A percentile compares a stretch with the other conserved stretches of the same genome.
These are phyloP conservation scores for Lecanosticta acicola DNA, from an alignment of 2,329 filamentous ascomycete species.

Conservation along the genomic window DNA sequence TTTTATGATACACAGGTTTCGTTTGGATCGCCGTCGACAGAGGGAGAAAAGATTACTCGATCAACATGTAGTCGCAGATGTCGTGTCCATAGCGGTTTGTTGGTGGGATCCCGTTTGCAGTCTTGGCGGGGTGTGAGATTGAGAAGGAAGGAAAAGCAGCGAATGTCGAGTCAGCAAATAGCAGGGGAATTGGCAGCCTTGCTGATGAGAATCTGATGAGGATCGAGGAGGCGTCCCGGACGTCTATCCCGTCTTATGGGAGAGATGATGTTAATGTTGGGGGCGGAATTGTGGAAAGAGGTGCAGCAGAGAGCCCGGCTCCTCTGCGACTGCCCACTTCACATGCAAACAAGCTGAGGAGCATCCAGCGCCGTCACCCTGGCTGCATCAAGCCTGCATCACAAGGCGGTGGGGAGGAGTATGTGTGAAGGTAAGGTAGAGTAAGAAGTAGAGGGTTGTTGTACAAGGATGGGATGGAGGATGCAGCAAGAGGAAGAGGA, in stretches of 20 bases:
- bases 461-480: too few species aligned
- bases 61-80: background rate
- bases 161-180: background rate
- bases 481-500: too few species aligned
- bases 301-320: constrained; percentile 4
- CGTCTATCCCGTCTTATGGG: too few species aligned
- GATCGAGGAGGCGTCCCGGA: background rate
- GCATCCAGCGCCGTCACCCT: too few species aligned
- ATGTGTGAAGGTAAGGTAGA: too few species aligned
- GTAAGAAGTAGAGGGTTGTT: too few species aligned
- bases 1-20: background rate
- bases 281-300: too few species aligned
- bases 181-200: background rate
- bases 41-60: background rate
- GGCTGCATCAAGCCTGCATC: too few species aligned
- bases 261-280: background rate
- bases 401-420: too few species aligned
- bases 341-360: background rate
- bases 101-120: background rate
- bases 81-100: background rate
- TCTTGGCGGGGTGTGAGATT: background rate
- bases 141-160: background rate
- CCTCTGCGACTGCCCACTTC: background rate
- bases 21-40: background rate
- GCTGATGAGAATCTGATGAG: background rate